Conservation (phyloP, 108 stramenopile species). For the Cyclostephanos invisitatus region DNA sequence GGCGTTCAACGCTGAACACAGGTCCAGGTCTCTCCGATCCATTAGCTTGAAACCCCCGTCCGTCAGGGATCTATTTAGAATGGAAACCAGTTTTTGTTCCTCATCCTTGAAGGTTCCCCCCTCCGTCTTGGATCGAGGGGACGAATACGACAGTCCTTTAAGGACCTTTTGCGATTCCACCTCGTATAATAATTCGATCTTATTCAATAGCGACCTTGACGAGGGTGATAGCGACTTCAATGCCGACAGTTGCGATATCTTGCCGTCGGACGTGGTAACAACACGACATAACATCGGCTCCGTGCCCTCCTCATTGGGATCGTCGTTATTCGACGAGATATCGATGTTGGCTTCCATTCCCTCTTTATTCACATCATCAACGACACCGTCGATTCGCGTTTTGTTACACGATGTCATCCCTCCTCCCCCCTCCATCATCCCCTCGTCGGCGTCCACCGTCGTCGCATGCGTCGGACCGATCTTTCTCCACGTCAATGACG, state of each 20-base stretch:
- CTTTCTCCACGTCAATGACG: no score
- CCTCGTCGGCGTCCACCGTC: no score
- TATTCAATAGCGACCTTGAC: constrained; percentile 41
- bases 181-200: constrained; percentile 61
- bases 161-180: constrained; percentile 59
- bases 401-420: no score
- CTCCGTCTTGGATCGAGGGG: constrained; percentile 13
- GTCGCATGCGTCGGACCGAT: no score
- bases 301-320: not conserved
- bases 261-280: constrained; percentile 57
- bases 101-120: constrained; percentile 10
- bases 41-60: constrained; percentile 78
- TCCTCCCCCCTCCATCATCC: no score
- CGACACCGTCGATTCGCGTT: no score
- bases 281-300: constrained; percentile 41
- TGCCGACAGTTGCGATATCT: constrained; percentile 39
- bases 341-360: no score
- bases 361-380: no score
- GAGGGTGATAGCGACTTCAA: constrained; percentile 22
- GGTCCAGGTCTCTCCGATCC: constrained; percentile 70
- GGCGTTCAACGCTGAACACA: constrained; percentile 78
- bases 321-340: not conserved
- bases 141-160: constrained; percentile 38
- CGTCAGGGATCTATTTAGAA: constrained; percentile 58
- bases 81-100: constrained; percentile 44